A percentile compares a stretch with the other conserved stretches of the same genome.
phyloP scores from a whole-genome alignment of 1,139 yeast genomes.

The Saccharomyces hybrid region DNA sequence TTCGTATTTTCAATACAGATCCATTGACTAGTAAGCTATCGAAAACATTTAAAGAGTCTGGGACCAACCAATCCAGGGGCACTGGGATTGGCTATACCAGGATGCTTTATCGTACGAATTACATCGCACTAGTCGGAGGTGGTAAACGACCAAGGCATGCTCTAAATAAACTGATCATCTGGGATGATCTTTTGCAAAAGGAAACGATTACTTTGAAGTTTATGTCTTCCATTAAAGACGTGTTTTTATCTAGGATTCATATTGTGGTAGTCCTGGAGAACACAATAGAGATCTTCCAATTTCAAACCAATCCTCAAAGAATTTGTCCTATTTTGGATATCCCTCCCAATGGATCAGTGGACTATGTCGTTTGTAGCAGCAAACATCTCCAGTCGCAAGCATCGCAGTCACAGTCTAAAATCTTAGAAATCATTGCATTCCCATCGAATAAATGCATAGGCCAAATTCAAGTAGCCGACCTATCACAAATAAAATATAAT shows the following conservation, averaged over 20 bases:
- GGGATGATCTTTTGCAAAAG: conserved; percentile 84
- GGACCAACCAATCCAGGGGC: conserved; percentile 10
- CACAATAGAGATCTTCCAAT: conserved; percentile 68
- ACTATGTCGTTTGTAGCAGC: conserved; percentile 16
- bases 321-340: conserved; percentile 46
- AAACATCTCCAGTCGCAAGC: background rate
- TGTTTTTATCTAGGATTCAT: conserved; percentile 64
- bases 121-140: conserved; percentile 83
- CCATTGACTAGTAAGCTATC: conserved; percentile 77
- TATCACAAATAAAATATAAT: conserved; percentile 51
- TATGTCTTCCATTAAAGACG: conserved; percentile 64
- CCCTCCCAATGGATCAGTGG: conserved; percentile 19
- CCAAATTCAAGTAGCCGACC: conserved; percentile 72
- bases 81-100: conserved; percentile 66
- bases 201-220: conserved; percentile 72
- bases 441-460: conserved; percentile 39
- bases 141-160: conserved; percentile 75
- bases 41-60: conserved; percentile 41
- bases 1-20: conserved; percentile 78
- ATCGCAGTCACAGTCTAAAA: background rate
- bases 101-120: conserved; percentile 87
- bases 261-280: conserved; percentile 64
- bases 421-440: conserved; percentile 20
- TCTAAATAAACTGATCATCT: conserved; percentile 66
- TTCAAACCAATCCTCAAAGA: conserved; percentile 68